Base-by-base conservation (phyloP, 73 alveolate species). In the Tetrahymena borealis region DNA sequence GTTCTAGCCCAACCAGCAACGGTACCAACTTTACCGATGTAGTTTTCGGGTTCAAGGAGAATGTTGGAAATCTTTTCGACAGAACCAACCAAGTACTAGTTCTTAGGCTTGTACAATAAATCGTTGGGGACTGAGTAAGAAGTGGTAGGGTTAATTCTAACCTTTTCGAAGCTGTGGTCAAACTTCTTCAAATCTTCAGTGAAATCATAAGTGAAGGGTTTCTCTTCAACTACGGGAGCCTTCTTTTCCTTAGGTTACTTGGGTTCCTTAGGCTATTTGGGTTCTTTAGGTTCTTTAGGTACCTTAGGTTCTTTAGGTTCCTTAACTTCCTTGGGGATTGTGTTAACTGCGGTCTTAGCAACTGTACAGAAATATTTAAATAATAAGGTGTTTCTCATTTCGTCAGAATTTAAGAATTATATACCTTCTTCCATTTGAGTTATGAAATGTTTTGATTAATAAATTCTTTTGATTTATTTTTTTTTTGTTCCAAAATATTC, bases 1-100 rank as follows among this genome's bases (percentile, higher is more conserved):
- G 99, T 97, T 94, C 97, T 98, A 12, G 98, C 99, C 99, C 99
- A 98, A 33, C 99, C 99, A 15, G 98, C 98, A 24, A 98, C 99
- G 28, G 96, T 95, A 37, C 98, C 93, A 11, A 94, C 91, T 91
- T 98, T 94, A 39, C 97, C 98, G 79, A 98, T 90, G 94, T 93
- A 93, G 93, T 42, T 79, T 37, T 93, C 93, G 20, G 91, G 93
- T 16, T 39, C 78, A 39, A 60, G 28, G 8, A 93, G 85, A 31
- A 93, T 40, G 39, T 93, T 92, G 28, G 77, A 35, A 28, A 93
- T 39, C 79, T 92, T 93, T 40, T 39, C 60, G 36, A 85, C 78
- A 3, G 93, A 33, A 78, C 95, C 95, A 10, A 93, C 91, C 78
- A 79, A 79, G 35, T 93, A 93, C 79, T 93, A 79, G 31, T 91